phyloP scores from a whole-genome alignment of 164 flowering plant genomes.

The Liriodendron chinense region DNA sequence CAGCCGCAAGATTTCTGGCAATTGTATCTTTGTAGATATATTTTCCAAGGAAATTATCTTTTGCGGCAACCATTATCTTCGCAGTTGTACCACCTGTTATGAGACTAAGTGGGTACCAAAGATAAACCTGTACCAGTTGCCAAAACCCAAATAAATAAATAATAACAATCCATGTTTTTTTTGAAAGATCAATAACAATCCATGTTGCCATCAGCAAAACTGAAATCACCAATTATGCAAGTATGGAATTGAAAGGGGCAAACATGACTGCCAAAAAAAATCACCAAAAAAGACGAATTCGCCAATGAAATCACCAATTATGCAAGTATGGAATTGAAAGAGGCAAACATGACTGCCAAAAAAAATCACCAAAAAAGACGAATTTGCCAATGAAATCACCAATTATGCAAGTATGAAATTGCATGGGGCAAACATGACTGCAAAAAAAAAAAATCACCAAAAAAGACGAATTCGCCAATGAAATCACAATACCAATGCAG shows the following conservation, averaged over 20 bases:
- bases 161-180: neutral
- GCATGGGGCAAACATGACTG: too few species aligned
- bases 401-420: neutral
- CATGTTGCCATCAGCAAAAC: neutral
- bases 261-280: too few species aligned
- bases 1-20: conserved; percentile 89
- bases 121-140: conserved; percentile 56
- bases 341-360: too few species aligned
- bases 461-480: too few species aligned
- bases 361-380: too few species aligned
- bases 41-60: conserved; percentile 89
- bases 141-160: neutral
- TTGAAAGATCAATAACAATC: too few species aligned
- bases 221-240: neutral
- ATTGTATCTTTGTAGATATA: conserved; percentile 90
- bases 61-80: conserved; percentile 94
- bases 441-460: too few species aligned
- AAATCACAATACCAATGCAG: neutral
- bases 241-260: neutral
- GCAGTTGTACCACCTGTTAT: conserved; percentile 94
- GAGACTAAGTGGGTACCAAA: conserved; percentile 91
- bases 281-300: too few species aligned
- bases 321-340: too few species aligned
- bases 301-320: neutral
- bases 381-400: neutral